Evolutionary conservation across 108 stramenopile genomes (phyloP).

Genomic region (Skeletonema grethae): DNA sequence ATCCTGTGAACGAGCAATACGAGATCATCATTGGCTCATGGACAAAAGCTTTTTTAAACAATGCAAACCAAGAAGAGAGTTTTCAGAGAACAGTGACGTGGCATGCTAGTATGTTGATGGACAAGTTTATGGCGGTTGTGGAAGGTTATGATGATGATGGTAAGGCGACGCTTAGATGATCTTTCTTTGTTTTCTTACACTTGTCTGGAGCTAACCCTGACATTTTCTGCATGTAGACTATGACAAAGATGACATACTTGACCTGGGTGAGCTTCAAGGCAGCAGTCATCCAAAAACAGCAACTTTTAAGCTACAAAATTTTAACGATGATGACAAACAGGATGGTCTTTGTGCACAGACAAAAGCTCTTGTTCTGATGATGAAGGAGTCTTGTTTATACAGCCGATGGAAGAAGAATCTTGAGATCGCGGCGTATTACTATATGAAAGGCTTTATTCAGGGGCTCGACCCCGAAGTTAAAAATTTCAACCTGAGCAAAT

Average conservation of each 20-base stretch:
- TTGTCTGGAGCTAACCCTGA: too few relatives aligned
- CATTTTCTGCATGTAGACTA: neutral
- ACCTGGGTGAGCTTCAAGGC: neutral
- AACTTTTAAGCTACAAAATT: neutral
- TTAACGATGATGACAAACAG: neutral
- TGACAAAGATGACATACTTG: neutral
- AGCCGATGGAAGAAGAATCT: neutral
- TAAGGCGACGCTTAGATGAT: too few relatives aligned
- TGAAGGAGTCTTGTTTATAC: neutral
- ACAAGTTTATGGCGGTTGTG: neutral
- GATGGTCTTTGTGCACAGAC: neutral
- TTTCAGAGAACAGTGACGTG: too few relatives aligned
- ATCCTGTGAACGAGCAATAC: neutral
- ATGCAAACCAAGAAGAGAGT: too few relatives aligned
- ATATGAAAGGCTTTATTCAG: neutral
- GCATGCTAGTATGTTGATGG: neutral
- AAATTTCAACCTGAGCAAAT: too few relatives aligned
- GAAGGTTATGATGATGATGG: neutral
- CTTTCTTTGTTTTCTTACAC: too few relatives aligned
- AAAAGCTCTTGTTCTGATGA: conserved; percentile 1
- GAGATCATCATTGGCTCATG: neutral
- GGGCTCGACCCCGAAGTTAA: too few relatives aligned
- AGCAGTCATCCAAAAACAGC: neutral
- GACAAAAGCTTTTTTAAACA: neutral
- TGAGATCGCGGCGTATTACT: neutral